Base-by-base conservation (phyloP, 768 basidiomycete species). In the Roridomyces roridus region DNA sequence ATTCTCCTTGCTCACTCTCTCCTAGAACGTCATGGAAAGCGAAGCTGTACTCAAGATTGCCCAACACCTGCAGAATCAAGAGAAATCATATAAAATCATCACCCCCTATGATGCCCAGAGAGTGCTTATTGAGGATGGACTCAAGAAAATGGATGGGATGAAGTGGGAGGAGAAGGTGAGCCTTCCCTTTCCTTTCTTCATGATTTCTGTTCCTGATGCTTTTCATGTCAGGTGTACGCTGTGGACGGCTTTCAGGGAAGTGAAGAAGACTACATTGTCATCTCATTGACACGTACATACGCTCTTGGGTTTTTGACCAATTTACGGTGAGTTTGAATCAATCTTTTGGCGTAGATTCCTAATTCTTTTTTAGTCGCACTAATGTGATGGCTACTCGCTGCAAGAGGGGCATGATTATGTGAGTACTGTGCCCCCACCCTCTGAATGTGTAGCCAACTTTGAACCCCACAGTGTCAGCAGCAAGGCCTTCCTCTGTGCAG, bases 381-480 rank as follows among this genome's bases (percentile, higher is more conserved):
- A 94, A 94, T 85, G 92, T 94, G 55, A 92, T 94, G 91, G 85
- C 94, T 8, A 88, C 86, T 43, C 83, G 92, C 34, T 92, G 88
- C 78, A 88, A 88, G 68, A 77, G 73, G 46, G 87, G 85, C 26
- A 93, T 94, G 91, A 85, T 85, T 55, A 88, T 94, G n/a, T n/a
- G n/a, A n/a, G n/a, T n/a, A n/a, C n/a, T n/a, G n/a, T n/a, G n/a
- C n/a, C n/a, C n/a, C n/a, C n/a, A n/a, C n/a, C n/a, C n/a, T n/a
- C n/a, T n/a, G n/a, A n/a, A n/a, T n/a, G n/a, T n/a, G n/a, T n/a
- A n/a, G n/a, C n/a, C n/a, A n/a, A n/a, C n/a, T n/a, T n/a, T n/a
- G n/a, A n/a, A n/a, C n/a, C n/a, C n/a, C n/a, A n/a, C n/a, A n/a
- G n/a, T 62, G 76, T 88, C 47, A 79, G 87, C 20, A 89, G 78